Evolutionary conservation across 164 flowering plant genomes (phyloP), one percentile per base, ranked within the genome.

Genomic region (Stephania cephalantha): DNA sequence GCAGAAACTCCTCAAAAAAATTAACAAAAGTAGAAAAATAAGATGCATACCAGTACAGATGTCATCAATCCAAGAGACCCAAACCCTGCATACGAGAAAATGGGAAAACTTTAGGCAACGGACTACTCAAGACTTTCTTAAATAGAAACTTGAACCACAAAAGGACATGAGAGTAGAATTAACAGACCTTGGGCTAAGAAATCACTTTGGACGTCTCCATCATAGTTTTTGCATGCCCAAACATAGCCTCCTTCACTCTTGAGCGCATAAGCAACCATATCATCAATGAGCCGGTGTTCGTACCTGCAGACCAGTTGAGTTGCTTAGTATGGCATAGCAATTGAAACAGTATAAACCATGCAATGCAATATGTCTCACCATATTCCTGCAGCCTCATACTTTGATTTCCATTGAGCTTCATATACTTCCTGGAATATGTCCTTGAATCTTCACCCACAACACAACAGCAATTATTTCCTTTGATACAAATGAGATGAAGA

Each of bases 41-140:
- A 48, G 17, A 31, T 45, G 48, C 82, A 53, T 86, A 94, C 98
- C 94, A 94, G 79, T 6, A 94, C 97, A 31, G 98, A 94, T 5
- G 98, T 94, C 98, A 94, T 94, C 89, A 94, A 82, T 66, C 98
- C 98, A 78, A 94, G 96, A 53, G 98, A 94, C 75, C 98, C 98
- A 80, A 94, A 94, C 20, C 98, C 98, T 94, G 84, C 42, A 83
- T 73, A 15, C n/a, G 79, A 5, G 46, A 7, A 71, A 73, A 66
- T 9, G 75, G 52, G 79, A 63, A 29, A 42, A 30, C 64, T 30
- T 58, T 12, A 69, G 25, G 29, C 69, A 70, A 70, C 31, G 22
- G 46, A 77, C 64, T 29, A 48, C 12, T 15, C 18, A 29, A 46
- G 9, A 44, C 75, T 30, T 17, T 58, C 73, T 46, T n/a, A 71